Evolutionary conservation across 2,329 filamentous ascomycete species (phyloP).

Genomic region (Torrubiella hemipterigena): DNA sequence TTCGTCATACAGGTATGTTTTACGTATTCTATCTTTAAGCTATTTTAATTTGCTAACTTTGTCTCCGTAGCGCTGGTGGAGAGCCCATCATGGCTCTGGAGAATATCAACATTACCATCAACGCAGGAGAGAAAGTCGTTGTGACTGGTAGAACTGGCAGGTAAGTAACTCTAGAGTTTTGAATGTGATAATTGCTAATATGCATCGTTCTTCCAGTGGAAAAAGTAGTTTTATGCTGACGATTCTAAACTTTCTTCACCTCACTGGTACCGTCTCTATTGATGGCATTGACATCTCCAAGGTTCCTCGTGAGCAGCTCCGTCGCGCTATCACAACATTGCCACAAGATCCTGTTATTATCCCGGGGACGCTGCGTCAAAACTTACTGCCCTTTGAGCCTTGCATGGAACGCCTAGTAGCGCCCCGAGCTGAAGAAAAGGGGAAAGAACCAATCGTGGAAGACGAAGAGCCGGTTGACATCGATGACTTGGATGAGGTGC

Average conservation of each 20-base stretch:
- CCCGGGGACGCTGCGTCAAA: background rate
- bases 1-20: constrained; percentile 4
- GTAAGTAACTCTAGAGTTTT: background rate
- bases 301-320: background rate
- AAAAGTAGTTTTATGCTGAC: background rate
- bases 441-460: no score
- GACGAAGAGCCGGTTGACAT: no score
- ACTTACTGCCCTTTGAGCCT: background rate
- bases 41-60: background rate
- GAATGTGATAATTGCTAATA: background rate
- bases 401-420: no score
- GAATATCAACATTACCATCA: constrained; percentile 3
- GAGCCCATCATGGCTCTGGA: constrained; percentile 2
- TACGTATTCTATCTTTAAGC: background rate
- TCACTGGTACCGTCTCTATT: background rate
- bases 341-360: background rate
- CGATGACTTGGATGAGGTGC: no score
- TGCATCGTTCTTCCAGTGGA: background rate
- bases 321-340: background rate
- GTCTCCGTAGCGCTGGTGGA: constrained; percentile 1
- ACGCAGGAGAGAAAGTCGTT: constrained; percentile 4
- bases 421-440: no score
- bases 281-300: background rate
- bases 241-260: background rate
- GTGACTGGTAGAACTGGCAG: constrained; percentile 6